Base-by-base conservation (phyloP, 2,329 filamentous ascomycete species). In the Sporothrix protearum region DNA sequence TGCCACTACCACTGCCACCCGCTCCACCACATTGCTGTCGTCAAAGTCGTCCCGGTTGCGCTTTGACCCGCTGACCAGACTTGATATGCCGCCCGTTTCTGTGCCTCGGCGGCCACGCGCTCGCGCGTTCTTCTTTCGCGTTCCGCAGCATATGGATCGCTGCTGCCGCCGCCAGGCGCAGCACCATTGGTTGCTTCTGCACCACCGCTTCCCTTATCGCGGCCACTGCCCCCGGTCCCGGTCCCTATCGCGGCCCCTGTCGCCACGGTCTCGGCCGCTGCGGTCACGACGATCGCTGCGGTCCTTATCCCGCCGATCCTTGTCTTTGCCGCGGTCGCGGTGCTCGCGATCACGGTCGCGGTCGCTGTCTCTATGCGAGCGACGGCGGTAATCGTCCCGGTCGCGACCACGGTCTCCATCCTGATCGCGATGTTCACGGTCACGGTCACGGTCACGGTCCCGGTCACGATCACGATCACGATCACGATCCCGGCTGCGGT, bases 81-180 rank as follows among this genome's bases (percentile, higher is more conserved):
- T 83, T 59, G 88, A 84, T 79, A 90, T 87, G 47, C 88, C 85
- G 75, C 75, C 25, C 75, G 74, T 69, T 77, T 77, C 79, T 92
- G 88, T 51, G 88, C 87, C 79, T 93, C 91, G 76, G 89, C 90
- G 14, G 90, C 82, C 68, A 92, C 82, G 33, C 91, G 84, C 78
- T 91, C 89, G 61, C 89, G 84, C 76, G 91, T 86, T 19, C 89
- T 83, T 14, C 87, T 87, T 77, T 92, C 90, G 28, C 91, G 87
- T 79, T 93, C 91, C 0, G 89, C 82, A 1, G 90, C 90, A 78
- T 92, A 90, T n/a, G 87, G 84, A 74, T 91, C 88, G 72, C 69
- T 53, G 66, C 67, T 66, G 28, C 61, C 53, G 22, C 42, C 42
- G 83, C 12, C 39, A 0, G 36, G n/a, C 2, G 68, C 69, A 2